These are phyloP conservation scores for Dentipellis sp. DNA, from an alignment of 768 basidiomycete genomes.

Conservation along the genomic window DNA sequence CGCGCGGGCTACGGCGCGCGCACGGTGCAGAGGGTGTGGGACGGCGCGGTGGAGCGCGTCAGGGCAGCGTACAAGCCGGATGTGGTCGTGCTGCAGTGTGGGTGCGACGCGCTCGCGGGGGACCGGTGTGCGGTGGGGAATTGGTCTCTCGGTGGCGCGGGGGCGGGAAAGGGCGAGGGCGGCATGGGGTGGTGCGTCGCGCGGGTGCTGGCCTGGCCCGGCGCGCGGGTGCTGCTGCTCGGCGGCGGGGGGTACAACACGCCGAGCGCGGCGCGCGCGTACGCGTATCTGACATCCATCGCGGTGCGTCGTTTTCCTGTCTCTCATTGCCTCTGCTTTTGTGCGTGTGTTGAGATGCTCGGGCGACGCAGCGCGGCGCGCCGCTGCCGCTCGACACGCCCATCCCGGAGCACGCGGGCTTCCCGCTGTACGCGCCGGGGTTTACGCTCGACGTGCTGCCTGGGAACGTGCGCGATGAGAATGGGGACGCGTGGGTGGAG, in stretches of 20 bases:
- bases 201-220: conserved; percentile 43
- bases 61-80: conserved; percentile 61
- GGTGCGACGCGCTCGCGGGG: conserved; percentile 78
- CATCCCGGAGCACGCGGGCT: conserved; percentile 71
- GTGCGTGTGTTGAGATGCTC: not conserved
- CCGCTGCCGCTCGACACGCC: conserved; percentile 48
- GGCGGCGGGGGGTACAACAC: conserved; percentile 85
- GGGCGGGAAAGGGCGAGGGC: no score
- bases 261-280: conserved; percentile 78
- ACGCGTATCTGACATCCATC: conserved; percentile 74
- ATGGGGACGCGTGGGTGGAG: conserved; percentile 48
- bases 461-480: conserved; percentile 70
- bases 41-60: conserved; percentile 45
- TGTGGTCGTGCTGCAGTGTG: conserved; percentile 77
- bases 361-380: conserved; percentile 37
- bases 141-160: conserved; percentile 49
- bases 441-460: conserved; percentile 71
- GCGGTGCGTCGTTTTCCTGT: conserved; percentile 38
- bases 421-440: conserved; percentile 68
- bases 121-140: conserved; percentile 75
- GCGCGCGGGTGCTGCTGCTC: conserved; percentile 55
- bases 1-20: conserved; percentile 53
- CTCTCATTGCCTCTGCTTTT: not conserved
- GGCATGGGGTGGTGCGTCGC: conserved; percentile 66
- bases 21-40: conserved; percentile 61